Evolutionary conservation across 2,329 filamentous ascomycete genomes (phyloP).

Genomic region (Magnaporthiopsis rhizophila): DNA sequence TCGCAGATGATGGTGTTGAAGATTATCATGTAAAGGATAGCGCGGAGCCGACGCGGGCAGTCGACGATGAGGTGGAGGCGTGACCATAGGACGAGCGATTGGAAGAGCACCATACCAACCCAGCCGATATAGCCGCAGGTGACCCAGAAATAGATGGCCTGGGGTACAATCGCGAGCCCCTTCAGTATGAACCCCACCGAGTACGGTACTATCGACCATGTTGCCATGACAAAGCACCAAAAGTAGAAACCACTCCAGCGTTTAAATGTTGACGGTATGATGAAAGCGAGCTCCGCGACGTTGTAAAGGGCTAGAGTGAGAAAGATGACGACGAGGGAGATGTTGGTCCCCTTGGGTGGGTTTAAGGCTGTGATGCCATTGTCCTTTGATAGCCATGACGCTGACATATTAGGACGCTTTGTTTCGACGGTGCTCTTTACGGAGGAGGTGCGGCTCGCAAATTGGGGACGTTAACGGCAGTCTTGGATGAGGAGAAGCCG

Average conservation of each 20-base stretch:
- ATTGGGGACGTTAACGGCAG: not conserved
- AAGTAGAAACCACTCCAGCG: slow-evolving; percentile 4
- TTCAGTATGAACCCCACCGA: slow-evolving; percentile 5
- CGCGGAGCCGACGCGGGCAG: slow-evolving; percentile 37
- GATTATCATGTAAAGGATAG: slow-evolving; percentile 50
- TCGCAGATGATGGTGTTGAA: slow-evolving; percentile 44
- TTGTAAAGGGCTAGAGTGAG: slow-evolving; percentile 4
- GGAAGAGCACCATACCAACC: slow-evolving; percentile 53
- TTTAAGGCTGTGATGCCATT: slow-evolving; percentile 2
- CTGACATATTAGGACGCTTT: not conserved
- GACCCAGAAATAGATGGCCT: not conserved
- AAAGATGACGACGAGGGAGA: slow-evolving; percentile 1
- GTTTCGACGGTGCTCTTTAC: not conserved
- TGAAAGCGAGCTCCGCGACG: slow-evolving; percentile 1
- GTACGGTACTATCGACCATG: slow-evolving; percentile 4
- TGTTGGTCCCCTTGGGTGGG: not conserved
- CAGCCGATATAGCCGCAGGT: slow-evolving; percentile 29
- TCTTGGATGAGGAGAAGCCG: too few relatives aligned
- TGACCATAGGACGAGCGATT: slow-evolving; percentile 54
- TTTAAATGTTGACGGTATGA: slow-evolving; percentile 5
- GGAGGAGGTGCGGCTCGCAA: not conserved
- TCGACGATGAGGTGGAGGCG: slow-evolving; percentile 51
- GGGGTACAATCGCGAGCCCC: not conserved
- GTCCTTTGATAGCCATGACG: not conserved
- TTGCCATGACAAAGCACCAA: slow-evolving; percentile 7